Conservation (phyloP, 2,329 filamentous ascomycete genomes). For the Chalaropsis thielavioides region DNA sequence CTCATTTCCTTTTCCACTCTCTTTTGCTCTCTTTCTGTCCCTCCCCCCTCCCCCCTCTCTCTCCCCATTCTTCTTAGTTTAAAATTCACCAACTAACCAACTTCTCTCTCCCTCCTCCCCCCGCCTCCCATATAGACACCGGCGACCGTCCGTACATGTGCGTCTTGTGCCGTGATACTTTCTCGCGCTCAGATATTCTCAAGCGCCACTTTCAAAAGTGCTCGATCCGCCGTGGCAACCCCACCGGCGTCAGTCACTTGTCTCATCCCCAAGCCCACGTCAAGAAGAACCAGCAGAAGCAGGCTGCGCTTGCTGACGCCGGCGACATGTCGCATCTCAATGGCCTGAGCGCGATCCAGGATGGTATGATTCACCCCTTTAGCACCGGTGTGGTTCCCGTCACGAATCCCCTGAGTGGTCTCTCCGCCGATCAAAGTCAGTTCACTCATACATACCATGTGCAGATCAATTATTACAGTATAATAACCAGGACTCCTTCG, state of each 20-base stretch:
- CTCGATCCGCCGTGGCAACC: slow-evolving; percentile 88
- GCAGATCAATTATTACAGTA: slow-evolving; percentile 8
- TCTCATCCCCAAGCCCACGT: slow-evolving; percentile 83
- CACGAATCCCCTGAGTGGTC: slow-evolving; percentile 44
- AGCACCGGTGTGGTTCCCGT: slow-evolving; percentile 37
- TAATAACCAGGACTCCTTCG: slow-evolving; percentile 6
- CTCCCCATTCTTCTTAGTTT: too few relatives aligned
- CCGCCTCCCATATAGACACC: too few relatives aligned
- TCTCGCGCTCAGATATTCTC: slow-evolving; percentile 92
- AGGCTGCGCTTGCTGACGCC: slow-evolving; percentile 38
- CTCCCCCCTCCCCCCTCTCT: background rate
- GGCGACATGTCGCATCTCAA: slow-evolving; percentile 46
- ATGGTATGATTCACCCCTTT: slow-evolving; percentile 44
- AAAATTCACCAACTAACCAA: too few relatives aligned
- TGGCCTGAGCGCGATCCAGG: slow-evolving; percentile 43
- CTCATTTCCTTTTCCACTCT: too few relatives aligned
- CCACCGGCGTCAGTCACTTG: slow-evolving; percentile 84
- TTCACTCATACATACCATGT: slow-evolving; percentile 23
- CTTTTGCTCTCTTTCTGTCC: background rate
- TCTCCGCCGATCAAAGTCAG: slow-evolving; percentile 46
- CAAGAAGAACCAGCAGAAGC: slow-evolving; percentile 55
- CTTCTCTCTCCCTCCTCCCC: too few relatives aligned
- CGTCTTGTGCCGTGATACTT: slow-evolving; percentile 92
- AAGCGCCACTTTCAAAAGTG: slow-evolving; percentile 99
- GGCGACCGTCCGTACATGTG: slow-evolving; percentile 98